Evolutionary conservation across 2,329 filamentous ascomycete species (phyloP).

Genomic region (Paramyrothecium roridum): DNA sequence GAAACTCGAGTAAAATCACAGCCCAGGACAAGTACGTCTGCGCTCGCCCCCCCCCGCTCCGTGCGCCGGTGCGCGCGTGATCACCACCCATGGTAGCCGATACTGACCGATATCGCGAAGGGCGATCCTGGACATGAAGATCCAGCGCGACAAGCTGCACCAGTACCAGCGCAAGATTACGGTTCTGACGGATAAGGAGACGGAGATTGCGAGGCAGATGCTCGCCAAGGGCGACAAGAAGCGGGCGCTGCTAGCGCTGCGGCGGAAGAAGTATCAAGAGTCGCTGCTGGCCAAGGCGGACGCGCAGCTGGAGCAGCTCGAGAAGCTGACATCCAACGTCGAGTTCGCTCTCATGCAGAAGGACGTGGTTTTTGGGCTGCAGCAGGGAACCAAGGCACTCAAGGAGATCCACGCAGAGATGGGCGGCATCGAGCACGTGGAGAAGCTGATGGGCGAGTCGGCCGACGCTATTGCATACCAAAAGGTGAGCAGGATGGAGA

Average conservation of each 20-base stretch:
- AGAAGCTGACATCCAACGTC: slow-evolving; percentile 82
- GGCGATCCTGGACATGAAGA: slow-evolving; percentile 96
- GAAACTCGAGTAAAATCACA: slow-evolving; percentile 55
- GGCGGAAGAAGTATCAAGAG: slow-evolving; percentile 96
- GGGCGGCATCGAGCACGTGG: slow-evolving; percentile 89
- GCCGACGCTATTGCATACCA: slow-evolving; percentile 92
- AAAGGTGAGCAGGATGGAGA: slow-evolving; percentile 50
- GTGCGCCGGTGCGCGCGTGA: slow-evolving; percentile 8
- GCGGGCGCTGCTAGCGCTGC: slow-evolving; percentile 80
- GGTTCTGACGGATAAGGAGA: slow-evolving; percentile 82
- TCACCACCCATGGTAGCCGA: slow-evolving; percentile 5
- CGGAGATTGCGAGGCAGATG: slow-evolving; percentile 79
- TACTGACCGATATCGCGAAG: slow-evolving; percentile 39
- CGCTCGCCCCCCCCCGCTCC: slow-evolving; percentile 3
- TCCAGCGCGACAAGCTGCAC: slow-evolving; percentile 93
- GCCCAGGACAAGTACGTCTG: slow-evolving; percentile 77
- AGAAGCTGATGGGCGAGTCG: slow-evolving; percentile 91
- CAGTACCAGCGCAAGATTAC: slow-evolving; percentile 93
- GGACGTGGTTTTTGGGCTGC: slow-evolving; percentile 87
- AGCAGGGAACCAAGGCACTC: slow-evolving; percentile 86
- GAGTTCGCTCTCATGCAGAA: slow-evolving; percentile 98
- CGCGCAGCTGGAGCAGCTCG: slow-evolving; percentile 87
- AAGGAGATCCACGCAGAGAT: slow-evolving; percentile 93
- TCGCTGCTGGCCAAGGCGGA: slow-evolving; percentile 86
- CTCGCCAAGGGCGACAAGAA: slow-evolving; percentile 75